A percentile compares a stretch with the other conserved stretches of the same genome.
Evolutionary conservation across 257 asterid species (phyloP).

Genomic region (Cinchona pubescens): DNA sequence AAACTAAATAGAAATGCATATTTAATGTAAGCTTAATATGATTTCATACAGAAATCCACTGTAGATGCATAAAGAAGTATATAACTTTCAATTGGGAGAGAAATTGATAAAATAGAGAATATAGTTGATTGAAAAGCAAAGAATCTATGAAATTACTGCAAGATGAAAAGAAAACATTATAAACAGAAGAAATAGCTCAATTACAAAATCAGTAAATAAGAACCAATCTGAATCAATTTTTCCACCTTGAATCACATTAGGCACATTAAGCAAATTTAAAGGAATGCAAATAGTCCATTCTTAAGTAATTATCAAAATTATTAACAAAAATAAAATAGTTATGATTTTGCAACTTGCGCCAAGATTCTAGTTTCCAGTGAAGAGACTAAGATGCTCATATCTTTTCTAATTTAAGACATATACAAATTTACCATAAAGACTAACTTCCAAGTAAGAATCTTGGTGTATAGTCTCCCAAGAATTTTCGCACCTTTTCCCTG

Average conservation of each 20-base stretch:
- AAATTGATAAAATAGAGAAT: background rate
- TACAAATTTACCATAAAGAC: background rate
- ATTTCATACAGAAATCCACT: no score
- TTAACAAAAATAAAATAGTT: background rate
- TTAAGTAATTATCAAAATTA: background rate
- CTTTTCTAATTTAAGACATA: background rate
- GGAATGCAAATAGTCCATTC: background rate
- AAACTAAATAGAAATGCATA: background rate
- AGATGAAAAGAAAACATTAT: background rate
- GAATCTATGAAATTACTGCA: background rate
- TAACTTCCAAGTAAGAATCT: background rate
- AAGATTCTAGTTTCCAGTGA: background rate
- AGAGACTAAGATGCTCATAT: background rate
- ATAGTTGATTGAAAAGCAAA: background rate
- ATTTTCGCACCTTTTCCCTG: slow-evolving; percentile 61
- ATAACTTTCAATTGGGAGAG: background rate
- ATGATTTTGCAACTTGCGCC: background rate
- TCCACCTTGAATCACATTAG: background rate
- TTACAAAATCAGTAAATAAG: background rate
- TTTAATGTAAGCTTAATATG: no score
- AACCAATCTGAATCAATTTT: background rate
- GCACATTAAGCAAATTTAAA: background rate
- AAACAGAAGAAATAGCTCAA: background rate
- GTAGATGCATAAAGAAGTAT: no score
- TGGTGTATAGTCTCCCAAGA: slow-evolving; percentile 1